Evolutionary conservation across 768 basidiomycete species (phyloP), one percentile per base, ranked within the genome.

Genomic region (Hygrophorus pudorinus): DNA sequence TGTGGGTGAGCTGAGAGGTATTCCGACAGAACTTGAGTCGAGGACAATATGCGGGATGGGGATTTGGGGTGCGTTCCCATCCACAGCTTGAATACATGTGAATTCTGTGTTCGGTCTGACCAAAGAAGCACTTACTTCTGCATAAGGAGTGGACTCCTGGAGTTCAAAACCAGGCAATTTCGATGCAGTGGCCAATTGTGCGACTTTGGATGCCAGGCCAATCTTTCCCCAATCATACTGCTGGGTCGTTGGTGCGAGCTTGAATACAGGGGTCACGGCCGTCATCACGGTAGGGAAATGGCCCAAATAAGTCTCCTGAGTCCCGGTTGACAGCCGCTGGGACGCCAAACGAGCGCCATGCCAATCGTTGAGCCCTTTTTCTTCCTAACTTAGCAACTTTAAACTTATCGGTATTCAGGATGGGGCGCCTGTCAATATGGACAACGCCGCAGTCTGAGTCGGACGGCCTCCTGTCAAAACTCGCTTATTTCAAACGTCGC

Each of bases 171-270:
- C 77, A 3, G 81, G 72, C 3, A 85, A 60, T 38, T 66, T 69
- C 35, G 76, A 74, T 2, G 76, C 72, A 14, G 66, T 55, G 0
- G 85, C 88, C 41, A 87, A 80, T 56, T 89, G 81, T 5, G 94
- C 92, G n/a, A 88, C 96, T 59, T 87, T 85, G 49, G 87, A 88
- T 13, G 67, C 66, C 10, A 63, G 65, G 3, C 94, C 94, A 12
- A 76, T 65, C 67, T 87, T 92, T 14, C 94, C 94, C 94, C 94
- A 99, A 58, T 92, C 89, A 59, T 98, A 97, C 48, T 79, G 74
- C 59, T 98, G 92, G 1, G 79, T 76, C 5, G 89, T 93, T 2
- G 90, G 87, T 4, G 71, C 54, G 54, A 97, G 73, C 61, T 82
- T 85, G 68, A 96, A 91, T 12, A 90, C 79, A 1, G 65, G 51